Base-by-base conservation (phyloP, 495 filamentous ascomycete genomes). In the Xylaria scruposa region DNA sequence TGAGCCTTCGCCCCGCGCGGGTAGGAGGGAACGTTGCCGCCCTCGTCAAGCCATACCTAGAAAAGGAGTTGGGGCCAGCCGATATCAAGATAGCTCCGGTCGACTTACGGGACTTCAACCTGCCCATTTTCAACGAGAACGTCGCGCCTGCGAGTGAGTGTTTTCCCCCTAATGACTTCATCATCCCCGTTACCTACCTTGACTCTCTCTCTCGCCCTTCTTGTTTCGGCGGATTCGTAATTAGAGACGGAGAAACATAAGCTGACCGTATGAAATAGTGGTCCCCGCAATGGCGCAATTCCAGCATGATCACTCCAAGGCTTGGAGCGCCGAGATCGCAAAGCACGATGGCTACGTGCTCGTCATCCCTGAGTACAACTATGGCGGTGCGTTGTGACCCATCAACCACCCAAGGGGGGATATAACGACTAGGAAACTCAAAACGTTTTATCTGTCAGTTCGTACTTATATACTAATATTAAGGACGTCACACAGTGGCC, bases 81-180 rank as follows among this genome's bases (percentile, higher is more conserved):
- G 67, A 70, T 9, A 71, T 81, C 58, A 72, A 70, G n/a, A 10
- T 87, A 56, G 17, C 47, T 3, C 61, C 81, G 4, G 81, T 90
- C 62, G 88, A 90, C 66, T 76, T 90, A 5, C 76, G 78, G 21
- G 74, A 80, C 19, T 88, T 86, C 81, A 83, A 86, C 29, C 84
- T 89, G 2, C 88, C 88, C 15, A 80, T 90, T n/a, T 90, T 83
- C 79, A 81, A 89, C 74, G 88, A 90, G 72, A 72, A 81, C 26
- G 79, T 83, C 29, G 83, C 85, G 13, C 88, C 88, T 0, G 82
- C 81, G 33, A 80, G 81, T 70, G 81, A 38, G 72, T 74, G 49
- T 61, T 5, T 8, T 15, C 29, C 29, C 29, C 3, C 3, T 31
- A 38, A 38, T 9, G 8, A 38, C 0, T 38, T 9, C 12, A 9